A percentile compares a stretch with the other conserved stretches of the same genome.
These are phyloP conservation scores for Cymbidium sinense DNA, from an alignment of 106 monocot genomes.

Conservation along the genomic window DNA sequence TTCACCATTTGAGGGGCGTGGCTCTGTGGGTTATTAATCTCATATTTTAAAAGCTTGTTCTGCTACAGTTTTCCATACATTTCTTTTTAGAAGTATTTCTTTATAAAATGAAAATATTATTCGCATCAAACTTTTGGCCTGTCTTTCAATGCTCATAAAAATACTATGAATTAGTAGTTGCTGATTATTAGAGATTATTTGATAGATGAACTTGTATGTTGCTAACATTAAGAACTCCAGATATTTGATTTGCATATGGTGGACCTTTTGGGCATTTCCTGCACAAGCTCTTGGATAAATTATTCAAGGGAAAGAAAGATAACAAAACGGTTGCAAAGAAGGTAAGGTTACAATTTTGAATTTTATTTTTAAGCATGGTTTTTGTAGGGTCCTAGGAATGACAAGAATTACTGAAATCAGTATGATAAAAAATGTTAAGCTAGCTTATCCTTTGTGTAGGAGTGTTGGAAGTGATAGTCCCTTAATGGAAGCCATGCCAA, in stretches of 20 bases:
- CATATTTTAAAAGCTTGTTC: no score
- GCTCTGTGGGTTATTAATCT: no score
- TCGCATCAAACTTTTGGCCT: neutral
- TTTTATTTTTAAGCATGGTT: neutral
- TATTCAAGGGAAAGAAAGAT: conserved; percentile 81
- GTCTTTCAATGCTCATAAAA: neutral
- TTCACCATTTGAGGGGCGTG: no score
- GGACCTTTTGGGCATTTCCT: conserved; percentile 79
- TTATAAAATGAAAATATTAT: neutral
- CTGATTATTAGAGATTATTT: neutral
- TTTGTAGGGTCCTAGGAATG: neutral
- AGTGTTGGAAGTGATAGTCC: no score
- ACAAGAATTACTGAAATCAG: neutral
- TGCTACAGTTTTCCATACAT: no score
- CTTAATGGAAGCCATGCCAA: no score
- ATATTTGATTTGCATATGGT: conserved; percentile 64
- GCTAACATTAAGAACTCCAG: conserved; percentile 17
- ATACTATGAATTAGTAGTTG: neutral
- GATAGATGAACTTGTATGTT: neutral
- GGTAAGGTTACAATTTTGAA: conserved; percentile 20
- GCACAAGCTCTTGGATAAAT: conserved; percentile 59
- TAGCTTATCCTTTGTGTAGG: no score
- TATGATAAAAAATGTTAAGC: neutral
- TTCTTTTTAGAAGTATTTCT: neutral
- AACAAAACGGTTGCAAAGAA: conserved; percentile 83